Percentiles rank a stretch among this genome's conserved stretches.
Evolutionary conservation across 169 alveolate genomes (phyloP).

Genomic region (Pseudocohnilembus persalinus): DNA sequence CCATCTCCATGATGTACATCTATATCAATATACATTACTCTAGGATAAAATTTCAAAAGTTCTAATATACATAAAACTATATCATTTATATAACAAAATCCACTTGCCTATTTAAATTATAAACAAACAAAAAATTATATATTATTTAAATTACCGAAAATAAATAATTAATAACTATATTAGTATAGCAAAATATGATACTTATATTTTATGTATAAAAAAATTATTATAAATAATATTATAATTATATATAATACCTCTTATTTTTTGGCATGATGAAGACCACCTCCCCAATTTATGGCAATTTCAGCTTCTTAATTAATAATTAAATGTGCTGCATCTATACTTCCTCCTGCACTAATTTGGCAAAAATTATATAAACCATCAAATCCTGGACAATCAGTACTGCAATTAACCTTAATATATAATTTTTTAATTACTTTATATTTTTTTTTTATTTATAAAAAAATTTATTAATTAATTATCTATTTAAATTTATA

Average conservation of each 20-base stretch:
- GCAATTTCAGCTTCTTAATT: slow-evolving; percentile 74
- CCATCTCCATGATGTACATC: slow-evolving; percentile 99
- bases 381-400: slow-evolving; percentile 82
- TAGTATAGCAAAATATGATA: too few relatives aligned
- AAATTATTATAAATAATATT: slow-evolving; percentile 49
- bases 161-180: too few relatives aligned
- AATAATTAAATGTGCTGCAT: slow-evolving; percentile 74
- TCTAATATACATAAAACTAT: slow-evolving; percentile 97
- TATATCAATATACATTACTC: slow-evolving; percentile 98
- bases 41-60: slow-evolving; percentile 95
- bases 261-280: slow-evolving; percentile 96
- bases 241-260: slow-evolving; percentile 6
- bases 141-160: too few relatives aligned
- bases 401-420: slow-evolving; percentile 65
- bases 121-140: too few relatives aligned
- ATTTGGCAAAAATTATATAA: slow-evolving; percentile 70
- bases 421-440: not conserved
- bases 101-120: slow-evolving; percentile 98
- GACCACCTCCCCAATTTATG: slow-evolving; percentile 95
- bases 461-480: too few relatives aligned
- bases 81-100: slow-evolving; percentile 99
- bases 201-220: too few relatives aligned
- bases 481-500: too few relatives aligned
- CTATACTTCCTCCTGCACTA: slow-evolving; percentile 81
- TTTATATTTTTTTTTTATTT: too few relatives aligned